Conservation (phyloP, 345 rosid species). For the Carallia pectinifolia region DNA sequence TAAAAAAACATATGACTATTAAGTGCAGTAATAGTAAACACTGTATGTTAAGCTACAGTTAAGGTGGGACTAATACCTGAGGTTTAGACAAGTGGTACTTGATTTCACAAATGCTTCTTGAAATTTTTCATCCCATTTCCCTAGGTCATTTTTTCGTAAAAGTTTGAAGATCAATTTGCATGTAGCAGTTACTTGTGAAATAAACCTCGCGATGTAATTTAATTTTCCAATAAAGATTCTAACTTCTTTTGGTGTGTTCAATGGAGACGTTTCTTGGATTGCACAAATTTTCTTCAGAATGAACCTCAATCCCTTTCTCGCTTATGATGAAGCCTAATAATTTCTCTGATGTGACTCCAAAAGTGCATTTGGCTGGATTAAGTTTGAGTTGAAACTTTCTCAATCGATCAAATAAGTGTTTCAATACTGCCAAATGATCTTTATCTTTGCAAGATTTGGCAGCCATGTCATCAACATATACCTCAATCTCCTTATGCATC, state of each 20-base stretch:
- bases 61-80: neutral
- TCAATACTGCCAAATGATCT: neutral
- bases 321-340: neutral
- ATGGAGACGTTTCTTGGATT: neutral
- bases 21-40: too few relatives aligned
- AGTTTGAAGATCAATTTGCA: neutral
- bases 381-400: neutral
- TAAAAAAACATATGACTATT: too few relatives aligned
- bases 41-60: too few relatives aligned
- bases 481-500: neutral
- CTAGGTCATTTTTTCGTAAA: neutral
- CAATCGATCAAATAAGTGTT: neutral
- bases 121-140: neutral
- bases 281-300: neutral
- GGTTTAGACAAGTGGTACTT: neutral
- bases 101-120: conserved; percentile 1
- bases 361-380: neutral
- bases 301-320: neutral
- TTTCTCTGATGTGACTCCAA: neutral
- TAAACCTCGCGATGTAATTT: conserved; percentile 11
- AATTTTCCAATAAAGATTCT: neutral
- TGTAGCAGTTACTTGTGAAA: neutral
- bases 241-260: neutral
- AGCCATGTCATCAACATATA: neutral
- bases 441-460: neutral